phyloP scores from a whole-genome alignment of 2,329 filamentous ascomycete species.

The Daldinia eschscholtzii region DNA sequence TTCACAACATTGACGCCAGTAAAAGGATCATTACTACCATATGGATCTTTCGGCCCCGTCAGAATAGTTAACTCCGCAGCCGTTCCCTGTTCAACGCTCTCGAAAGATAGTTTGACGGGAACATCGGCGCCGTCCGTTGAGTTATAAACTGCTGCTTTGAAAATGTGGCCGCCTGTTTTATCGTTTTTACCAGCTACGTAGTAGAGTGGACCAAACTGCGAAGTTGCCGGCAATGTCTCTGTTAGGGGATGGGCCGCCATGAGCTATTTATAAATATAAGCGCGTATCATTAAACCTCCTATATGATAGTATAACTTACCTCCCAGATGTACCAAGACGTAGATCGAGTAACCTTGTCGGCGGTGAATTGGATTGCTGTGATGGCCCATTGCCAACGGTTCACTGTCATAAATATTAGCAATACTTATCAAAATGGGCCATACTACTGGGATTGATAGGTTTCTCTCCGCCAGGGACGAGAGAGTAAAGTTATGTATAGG shows the following conservation, averaged over 20 bases:
- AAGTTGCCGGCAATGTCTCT: conserved; percentile 60
- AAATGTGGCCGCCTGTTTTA: conserved; percentile 57
- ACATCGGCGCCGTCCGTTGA: conserved; percentile 60
- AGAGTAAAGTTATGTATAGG: no score
- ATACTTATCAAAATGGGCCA: not conserved
- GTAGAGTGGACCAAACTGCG: conserved; percentile 61
- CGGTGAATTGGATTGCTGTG: conserved; percentile 64
- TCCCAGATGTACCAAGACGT: conserved; percentile 65
- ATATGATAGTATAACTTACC: conserved; percentile 35
- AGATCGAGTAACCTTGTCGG: conserved; percentile 62
- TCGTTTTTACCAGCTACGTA: conserved; percentile 64
- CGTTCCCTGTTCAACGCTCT: conserved; percentile 57
- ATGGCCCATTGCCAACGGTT: conserved; percentile 65
- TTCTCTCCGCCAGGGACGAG: not conserved
- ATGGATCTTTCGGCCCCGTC: conserved; percentile 59
- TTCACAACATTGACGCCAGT: conserved; percentile 64
- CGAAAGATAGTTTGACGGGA: conserved; percentile 61
- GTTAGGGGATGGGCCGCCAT: conserved; percentile 61
- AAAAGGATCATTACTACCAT: conserved; percentile 59
- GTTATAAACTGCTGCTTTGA: conserved; percentile 68
- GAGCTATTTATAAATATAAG: conserved; percentile 51
- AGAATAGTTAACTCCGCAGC: conserved; percentile 61
- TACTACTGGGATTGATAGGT: not conserved
- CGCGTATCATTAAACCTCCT: not conserved
- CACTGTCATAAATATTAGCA: conserved; percentile 46